Evolutionary conservation across 805 yeast genomes (phyloP), one percentile per base, ranked within the genome.

Genomic region (Saturnispora sekii): DNA sequence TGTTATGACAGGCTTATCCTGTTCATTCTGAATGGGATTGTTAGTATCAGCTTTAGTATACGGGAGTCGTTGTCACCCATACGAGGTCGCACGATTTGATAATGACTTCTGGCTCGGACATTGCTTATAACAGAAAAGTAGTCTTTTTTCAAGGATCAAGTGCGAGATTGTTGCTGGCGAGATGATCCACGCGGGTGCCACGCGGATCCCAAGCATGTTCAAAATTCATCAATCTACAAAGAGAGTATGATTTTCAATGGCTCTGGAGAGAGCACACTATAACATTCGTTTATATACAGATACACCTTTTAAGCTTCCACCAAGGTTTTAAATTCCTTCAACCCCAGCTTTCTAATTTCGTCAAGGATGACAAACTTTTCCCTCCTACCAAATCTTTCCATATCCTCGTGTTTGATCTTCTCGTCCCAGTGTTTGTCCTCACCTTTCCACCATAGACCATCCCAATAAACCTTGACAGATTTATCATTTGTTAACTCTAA

Each of bases 361-460:
- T 79, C 81, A 53, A 86, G 68, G 46, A 84, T 63, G 3, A 77
- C 79, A 49, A 76, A 72, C 60, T 82, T 83, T 55, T 82, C 84
- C 54, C 84, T 76, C 17, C 86, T 77, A 49, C 72, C 71, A 58
- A 73, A 68, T 73, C 51, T 53, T 32, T 62, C 81, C 52, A 86
- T 63, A 47, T 66, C 63, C n/a, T 70, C 70, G 64, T 86, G 95
- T 49, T 72, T 64, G 12, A 80, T 79, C 43, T 76, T 61, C 8
- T 72, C 73, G 44, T 74, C 67, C 97, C 97, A 88, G 61, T 81
- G 72, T 50, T 70, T 66, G 40, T 75, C 79, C 43, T 77, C 88
- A 39, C 97, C 97, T 65, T 77, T 78, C 62, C 95, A 75, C 94
- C 95, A 88, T 43, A 76, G 68, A 52, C 79, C 77, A 55, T 87